phyloP scores from a whole-genome alignment of 306 rosid genomes.

The Cucurbita maxima region DNA sequence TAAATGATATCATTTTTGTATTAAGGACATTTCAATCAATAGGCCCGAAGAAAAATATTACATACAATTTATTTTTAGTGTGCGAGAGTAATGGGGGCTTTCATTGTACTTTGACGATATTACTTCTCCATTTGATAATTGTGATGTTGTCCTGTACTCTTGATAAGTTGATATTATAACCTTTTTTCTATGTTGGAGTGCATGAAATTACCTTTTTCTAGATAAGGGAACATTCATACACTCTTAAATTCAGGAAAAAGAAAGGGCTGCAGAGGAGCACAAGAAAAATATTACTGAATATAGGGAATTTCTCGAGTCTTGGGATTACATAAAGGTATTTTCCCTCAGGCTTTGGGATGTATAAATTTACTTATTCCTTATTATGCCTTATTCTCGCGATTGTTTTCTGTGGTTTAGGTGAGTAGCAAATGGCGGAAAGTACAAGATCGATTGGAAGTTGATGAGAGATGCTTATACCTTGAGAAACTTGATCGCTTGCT shows the following conservation, averaged over 20 bases:
- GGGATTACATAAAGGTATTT: conserved; percentile 74
- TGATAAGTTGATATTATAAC: not conserved
- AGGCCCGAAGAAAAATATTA: not conserved
- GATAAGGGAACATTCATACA: not conserved
- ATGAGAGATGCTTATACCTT: conserved; percentile 77
- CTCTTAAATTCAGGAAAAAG: conserved; percentile 58
- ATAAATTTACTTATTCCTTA: conserved; percentile 4
- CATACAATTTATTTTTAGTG: not conserved
- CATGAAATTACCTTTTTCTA: not conserved
- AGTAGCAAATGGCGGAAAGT: conserved; percentile 86
- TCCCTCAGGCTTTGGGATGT: conserved; percentile 1
- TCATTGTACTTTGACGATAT: not conserved
- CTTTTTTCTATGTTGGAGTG: not conserved
- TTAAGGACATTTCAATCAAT: not conserved
- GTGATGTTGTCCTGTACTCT: not conserved
- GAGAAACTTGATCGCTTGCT: conserved; percentile 90
- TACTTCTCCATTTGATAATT: not conserved
- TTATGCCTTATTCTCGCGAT: not conserved
- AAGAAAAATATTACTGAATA: conserved; percentile 51
- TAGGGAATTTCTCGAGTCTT: conserved; percentile 67
- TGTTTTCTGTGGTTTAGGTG: conserved; percentile 35
- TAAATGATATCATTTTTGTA: not conserved
- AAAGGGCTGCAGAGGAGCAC: conserved; percentile 79
- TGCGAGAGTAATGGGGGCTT: not conserved
- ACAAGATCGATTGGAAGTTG: conserved; percentile 97